Base-by-base conservation (phyloP, 345 rosid genomes). In the Cardamine occulta region DNA sequence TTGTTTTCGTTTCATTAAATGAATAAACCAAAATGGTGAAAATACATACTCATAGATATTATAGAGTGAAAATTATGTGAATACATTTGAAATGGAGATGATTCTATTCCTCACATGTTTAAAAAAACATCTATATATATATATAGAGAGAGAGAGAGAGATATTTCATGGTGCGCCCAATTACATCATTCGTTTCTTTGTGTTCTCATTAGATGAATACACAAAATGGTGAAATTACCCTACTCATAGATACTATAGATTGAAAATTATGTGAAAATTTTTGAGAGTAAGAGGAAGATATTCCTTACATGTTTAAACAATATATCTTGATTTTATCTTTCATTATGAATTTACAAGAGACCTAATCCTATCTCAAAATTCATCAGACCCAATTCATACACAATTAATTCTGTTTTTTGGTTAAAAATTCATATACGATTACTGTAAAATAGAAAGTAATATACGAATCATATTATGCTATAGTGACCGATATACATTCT, bases 161-260 rank as follows among this genome's bases (percentile, higher is more conserved):
- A 51, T 29, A 42, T 73, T 18, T 42, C 57, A 23, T 32, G 12
- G 15, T 7, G 34, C 13, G 13, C 4, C 40, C 5, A 11, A n/a
- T n/a, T n/a, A n/a, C 63, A 68, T 40, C 74, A 37, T 52, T 60
- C 48, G 6, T 65, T 55, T 3, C 3, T 21, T n/a, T 32, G 6
- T 21, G 32, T 45, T 14, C 12, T 48, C 18, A 57, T 13, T 45
- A 23, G 4, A 65, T 47, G 23, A 35, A 66, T 18, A 47, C 45
- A 56, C 18, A 21, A 12, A 23, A 61, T 11, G 21, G 47, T 42
- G 47, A 42, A 42, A 13, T 42, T 42, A 42, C 48, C 17, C 7
- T 42, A 26, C 28, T 26, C 28, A 26, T 26, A 14, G 17, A 13
- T 40, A 12, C n/a, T 40, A 42, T 14, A 42, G 17, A 13, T 7